These are phyloP conservation scores for Acer campestre DNA, from an alignment of 345 rosid genomes.

Conservation along the genomic window DNA sequence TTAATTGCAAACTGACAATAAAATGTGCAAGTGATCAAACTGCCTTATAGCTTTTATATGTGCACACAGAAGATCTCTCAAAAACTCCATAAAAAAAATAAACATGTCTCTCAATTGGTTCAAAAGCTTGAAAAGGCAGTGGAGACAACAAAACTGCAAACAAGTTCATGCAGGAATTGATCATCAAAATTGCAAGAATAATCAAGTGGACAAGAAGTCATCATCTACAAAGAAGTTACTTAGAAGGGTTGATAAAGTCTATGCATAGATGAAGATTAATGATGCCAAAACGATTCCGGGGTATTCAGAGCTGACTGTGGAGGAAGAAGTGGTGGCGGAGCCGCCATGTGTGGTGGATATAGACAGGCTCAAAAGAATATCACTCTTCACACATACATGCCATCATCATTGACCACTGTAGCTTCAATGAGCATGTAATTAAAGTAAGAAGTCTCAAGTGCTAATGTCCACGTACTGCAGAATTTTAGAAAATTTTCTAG, in stretches of 20 bases:
- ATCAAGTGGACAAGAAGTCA: neutral
- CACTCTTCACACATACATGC: no score
- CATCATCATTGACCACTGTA: no score
- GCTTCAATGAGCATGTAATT: no score
- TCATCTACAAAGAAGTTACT: neutral
- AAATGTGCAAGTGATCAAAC: neutral
- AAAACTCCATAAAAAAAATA: neutral
- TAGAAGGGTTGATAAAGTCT: neutral
- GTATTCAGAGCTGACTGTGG: neutral
- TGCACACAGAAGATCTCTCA: no score
- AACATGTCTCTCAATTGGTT: conserved; percentile 1
- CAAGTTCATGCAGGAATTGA: neutral
- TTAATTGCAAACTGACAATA: neutral
- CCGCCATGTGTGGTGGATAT: no score
- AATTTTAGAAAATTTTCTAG: no score
- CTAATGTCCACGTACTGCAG: no score
- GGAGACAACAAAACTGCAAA: neutral
- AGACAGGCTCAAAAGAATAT: no score
- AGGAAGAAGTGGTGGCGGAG: no score
- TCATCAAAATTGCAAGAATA: neutral
- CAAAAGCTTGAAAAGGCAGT: neutral
- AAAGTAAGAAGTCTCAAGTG: no score
- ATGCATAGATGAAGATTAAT: neutral
- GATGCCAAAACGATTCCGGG: neutral
- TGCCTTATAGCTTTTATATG: no score